These are phyloP conservation scores for Calocybe cyanea DNA, from an alignment of 768 basidiomycete genomes.

Conservation along the genomic window DNA sequence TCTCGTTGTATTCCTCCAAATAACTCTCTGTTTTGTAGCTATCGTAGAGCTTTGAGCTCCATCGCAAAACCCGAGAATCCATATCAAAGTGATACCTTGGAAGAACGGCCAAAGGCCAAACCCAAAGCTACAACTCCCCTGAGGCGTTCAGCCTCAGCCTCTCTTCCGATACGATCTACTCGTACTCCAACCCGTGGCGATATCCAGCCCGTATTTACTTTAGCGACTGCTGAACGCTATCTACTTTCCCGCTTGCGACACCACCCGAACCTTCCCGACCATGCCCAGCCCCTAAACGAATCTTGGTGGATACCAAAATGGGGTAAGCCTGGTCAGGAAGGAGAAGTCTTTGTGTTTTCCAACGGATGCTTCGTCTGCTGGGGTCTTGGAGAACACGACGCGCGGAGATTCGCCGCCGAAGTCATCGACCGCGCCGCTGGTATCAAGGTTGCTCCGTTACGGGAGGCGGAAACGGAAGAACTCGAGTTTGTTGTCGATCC, in stretches of 20 bases:
- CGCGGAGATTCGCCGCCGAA: slow-evolving; percentile 59
- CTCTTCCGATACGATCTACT: slow-evolving; percentile 80
- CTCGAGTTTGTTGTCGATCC: slow-evolving; percentile 92
- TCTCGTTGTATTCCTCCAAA: not conserved
- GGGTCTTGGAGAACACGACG: slow-evolving; percentile 79
- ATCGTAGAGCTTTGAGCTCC: not conserved
- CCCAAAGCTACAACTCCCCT: slow-evolving; percentile 82
- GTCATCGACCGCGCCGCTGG: slow-evolving; percentile 51
- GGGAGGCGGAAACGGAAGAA: slow-evolving; percentile 80
- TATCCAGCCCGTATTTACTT: slow-evolving; percentile 76
- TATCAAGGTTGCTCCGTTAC: slow-evolving; percentile 62
- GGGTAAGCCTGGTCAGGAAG: slow-evolving; percentile 52
- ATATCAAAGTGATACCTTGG: slow-evolving; percentile 5
- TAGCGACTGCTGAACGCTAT: slow-evolving; percentile 85
- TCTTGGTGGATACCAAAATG: slow-evolving; percentile 78
- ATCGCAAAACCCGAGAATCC: not conserved
- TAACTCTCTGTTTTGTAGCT: not conserved
- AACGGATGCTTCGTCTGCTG: slow-evolving; percentile 91
- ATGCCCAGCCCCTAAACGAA: slow-evolving; percentile 64
- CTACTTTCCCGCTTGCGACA: slow-evolving; percentile 57
- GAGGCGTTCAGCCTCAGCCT: slow-evolving; percentile 79
- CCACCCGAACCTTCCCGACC: slow-evolving; percentile 46
- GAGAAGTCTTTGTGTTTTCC: slow-evolving; percentile 85
- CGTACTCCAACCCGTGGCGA: slow-evolving; percentile 81
- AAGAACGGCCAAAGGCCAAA: slow-evolving; percentile 49